phyloP scores from a whole-genome alignment of 805 yeast species.

The Zygotorulaspora sp. region DNA sequence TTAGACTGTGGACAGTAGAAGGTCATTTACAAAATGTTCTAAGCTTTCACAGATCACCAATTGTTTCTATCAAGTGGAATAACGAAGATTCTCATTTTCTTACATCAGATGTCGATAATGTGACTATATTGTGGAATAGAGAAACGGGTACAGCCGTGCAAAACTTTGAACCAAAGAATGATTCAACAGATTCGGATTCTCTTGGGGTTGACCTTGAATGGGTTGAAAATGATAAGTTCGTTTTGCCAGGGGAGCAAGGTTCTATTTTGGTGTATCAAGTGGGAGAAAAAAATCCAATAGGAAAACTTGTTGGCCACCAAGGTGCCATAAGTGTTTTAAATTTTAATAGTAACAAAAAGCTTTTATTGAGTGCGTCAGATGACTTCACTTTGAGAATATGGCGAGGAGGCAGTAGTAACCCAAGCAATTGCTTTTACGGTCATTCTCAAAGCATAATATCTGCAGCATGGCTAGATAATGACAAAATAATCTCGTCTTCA shows the following conservation, averaged over 20 bases:
- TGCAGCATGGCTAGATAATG: slow-evolving; percentile 50
- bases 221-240: slow-evolving; percentile 66
- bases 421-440: slow-evolving; percentile 45
- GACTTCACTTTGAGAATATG: slow-evolving; percentile 71
- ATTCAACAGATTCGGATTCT: slow-evolving; percentile 17
- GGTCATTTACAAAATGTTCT: slow-evolving; percentile 60
- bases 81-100: slow-evolving; percentile 49
- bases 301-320: slow-evolving; percentile 60
- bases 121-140: slow-evolving; percentile 63
- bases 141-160: slow-evolving; percentile 47
- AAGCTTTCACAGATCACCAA: slow-evolving; percentile 50
- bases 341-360: slow-evolving; percentile 48
- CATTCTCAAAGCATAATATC: slow-evolving; percentile 57
- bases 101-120: slow-evolving; percentile 54
- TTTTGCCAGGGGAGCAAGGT: slow-evolving; percentile 58
- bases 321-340: slow-evolving; percentile 51
- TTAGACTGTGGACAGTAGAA: slow-evolving; percentile 71
- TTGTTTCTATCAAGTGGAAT: slow-evolving; percentile 60
- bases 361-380: slow-evolving; percentile 72
- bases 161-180: slow-evolving; percentile 38
- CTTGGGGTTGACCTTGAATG: slow-evolving; percentile 62
- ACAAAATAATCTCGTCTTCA: slow-evolving; percentile 49
- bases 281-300: slow-evolving; percentile 44
- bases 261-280: slow-evolving; percentile 53
- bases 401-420: slow-evolving; percentile 59